These are phyloP conservation scores for Typha latifolia DNA, from an alignment of 176 grass and related monocot species.

Conservation along the genomic window DNA sequence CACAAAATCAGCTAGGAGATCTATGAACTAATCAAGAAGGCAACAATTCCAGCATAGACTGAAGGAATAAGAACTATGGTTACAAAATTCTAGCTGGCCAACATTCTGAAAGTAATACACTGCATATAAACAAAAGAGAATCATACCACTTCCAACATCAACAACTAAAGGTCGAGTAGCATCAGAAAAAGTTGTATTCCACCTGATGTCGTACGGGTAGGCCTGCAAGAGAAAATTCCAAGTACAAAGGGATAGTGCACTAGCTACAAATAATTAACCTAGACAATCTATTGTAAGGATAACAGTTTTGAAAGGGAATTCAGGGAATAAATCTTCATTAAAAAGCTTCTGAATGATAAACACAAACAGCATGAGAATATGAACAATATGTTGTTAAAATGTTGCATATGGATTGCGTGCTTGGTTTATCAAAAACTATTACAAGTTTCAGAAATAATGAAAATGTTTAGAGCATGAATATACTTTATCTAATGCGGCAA, in stretches of 20 bases:
- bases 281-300: neutral
- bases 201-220: slow-evolving; percentile 53
- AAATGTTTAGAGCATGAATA: slow-evolving; percentile 5
- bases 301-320: neutral
- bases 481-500: slow-evolving; percentile 96
- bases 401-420: no score
- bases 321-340: no score
- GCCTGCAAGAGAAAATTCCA: slow-evolving; percentile 37
- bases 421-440: no score
- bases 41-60: no score
- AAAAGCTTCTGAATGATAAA: no score
- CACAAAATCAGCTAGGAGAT: no score
- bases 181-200: slow-evolving; percentile 56
- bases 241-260: neutral
- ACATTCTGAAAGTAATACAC: no score
- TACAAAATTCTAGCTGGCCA: no score
- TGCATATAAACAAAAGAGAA: neutral
- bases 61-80: no score
- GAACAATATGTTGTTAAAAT: no score
- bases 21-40: no score
- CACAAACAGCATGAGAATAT: no score
- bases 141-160: slow-evolving; percentile 91
- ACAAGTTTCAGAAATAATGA: neutral
- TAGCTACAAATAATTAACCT: neutral
- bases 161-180: slow-evolving; percentile 51